Conservation (phyloP, 2,329 filamentous ascomycete species). For the Tolypocladium guangdongense region DNA sequence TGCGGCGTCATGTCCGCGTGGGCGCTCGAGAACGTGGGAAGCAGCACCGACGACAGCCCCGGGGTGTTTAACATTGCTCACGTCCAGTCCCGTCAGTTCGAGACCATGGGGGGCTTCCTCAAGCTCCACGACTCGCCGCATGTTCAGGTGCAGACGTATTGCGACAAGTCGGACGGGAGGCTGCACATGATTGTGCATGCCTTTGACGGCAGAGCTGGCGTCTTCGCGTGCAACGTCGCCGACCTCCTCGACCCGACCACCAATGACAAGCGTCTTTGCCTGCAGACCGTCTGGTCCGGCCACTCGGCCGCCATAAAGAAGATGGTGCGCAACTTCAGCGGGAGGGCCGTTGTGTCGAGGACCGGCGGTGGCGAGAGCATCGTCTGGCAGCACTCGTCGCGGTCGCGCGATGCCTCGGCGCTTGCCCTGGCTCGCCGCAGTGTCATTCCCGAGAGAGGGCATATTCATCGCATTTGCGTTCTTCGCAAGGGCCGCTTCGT, state of each 20-base stretch:
- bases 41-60: conserved; percentile 51
- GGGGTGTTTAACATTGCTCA: conserved; percentile 82
- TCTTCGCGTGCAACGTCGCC: conserved; percentile 69
- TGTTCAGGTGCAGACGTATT: conserved; percentile 64
- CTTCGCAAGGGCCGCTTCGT: conserved; percentile 69
- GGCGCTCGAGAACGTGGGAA: conserved; percentile 79
- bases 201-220: conserved; percentile 75
- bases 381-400: conserved; percentile 59
- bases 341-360: conserved; percentile 68
- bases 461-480: conserved; percentile 72
- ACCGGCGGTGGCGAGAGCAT: conserved; percentile 70
- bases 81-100: conserved; percentile 47
- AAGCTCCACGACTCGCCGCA: conserved; percentile 26
- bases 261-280: conserved; percentile 46
- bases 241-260: conserved; percentile 66
- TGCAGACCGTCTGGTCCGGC: conserved; percentile 67
- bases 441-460: conserved; percentile 52
- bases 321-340: conserved; percentile 75
- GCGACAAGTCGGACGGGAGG: conserved; percentile 50
- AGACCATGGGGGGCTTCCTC: conserved; percentile 28
- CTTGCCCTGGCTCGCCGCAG: conserved; percentile 51
- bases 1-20: conserved; percentile 80
- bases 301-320: conserved; percentile 74
- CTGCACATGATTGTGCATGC: conserved; percentile 70
- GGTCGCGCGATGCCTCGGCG: conserved; percentile 25